Evolutionary conservation across 1,284 basidiomycete genomes (phyloP).

Genomic region (Schizophyllum amplum): DNA sequence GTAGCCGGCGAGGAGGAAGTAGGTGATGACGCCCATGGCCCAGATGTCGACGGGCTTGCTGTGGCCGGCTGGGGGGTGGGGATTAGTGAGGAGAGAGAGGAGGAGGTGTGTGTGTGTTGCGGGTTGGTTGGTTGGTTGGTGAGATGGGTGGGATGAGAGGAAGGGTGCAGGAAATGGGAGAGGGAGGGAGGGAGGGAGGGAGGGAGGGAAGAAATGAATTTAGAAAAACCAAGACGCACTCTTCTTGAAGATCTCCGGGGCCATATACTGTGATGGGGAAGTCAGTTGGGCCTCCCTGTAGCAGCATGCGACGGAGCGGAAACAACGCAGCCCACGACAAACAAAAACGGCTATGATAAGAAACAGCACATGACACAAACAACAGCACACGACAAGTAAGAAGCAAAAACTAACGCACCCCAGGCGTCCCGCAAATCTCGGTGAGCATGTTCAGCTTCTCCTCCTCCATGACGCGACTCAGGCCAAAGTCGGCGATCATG

Average conservation of each 20-base stretch:
- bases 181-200: no score
- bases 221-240: no score
- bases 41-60: slow-evolving; percentile 95
- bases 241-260: slow-evolving; percentile 97
- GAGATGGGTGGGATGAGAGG: neutral
- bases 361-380: slow-evolving; percentile 18
- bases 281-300: slow-evolving; percentile 11
- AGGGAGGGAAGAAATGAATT: no score
- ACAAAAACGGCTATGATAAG: neutral
- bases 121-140: neutral
- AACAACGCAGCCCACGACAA: no score
- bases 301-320: slow-evolving; percentile 12
- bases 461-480: slow-evolving; percentile 85
- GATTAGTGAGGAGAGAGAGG: slow-evolving; percentile 7
- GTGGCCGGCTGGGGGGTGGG: slow-evolving; percentile 78
- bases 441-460: slow-evolving; percentile 85
- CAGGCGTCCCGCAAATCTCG: slow-evolving; percentile 92
- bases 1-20: slow-evolving; percentile 92
- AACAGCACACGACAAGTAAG: neutral
- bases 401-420: slow-evolving; percentile 27
- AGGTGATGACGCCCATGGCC: slow-evolving; percentile 96
- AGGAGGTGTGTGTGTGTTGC: no score
- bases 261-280: slow-evolving; percentile 74
- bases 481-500: slow-evolving; percentile 96
- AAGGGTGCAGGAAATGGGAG: neutral